A percentile compares a stretch with the other conserved stretches of the same genome.
Evolutionary conservation across 495 filamentous ascomycete genomes (phyloP).

Genomic region (Platismatia glauca): DNA sequence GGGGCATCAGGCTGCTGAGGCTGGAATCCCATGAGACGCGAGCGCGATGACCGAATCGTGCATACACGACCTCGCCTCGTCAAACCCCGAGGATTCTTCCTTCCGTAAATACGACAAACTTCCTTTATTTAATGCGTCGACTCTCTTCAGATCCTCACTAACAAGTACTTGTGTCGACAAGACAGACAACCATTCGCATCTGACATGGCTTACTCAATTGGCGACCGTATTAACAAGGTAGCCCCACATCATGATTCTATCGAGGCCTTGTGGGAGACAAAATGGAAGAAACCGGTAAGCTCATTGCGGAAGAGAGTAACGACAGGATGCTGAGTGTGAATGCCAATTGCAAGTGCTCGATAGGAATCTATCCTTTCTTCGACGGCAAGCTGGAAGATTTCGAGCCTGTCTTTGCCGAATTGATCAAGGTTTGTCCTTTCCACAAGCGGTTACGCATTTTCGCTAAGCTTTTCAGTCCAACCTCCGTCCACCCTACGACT

Average conservation of each 20-base stretch:
- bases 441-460: constrained; percentile 36
- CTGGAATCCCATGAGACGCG: too few relatives aligned
- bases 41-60: too few relatives aligned
- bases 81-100: too few relatives aligned
- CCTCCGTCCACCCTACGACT: not conserved
- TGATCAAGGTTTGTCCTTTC: constrained; percentile 44
- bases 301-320: not conserved
- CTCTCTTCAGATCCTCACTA: too few relatives aligned
- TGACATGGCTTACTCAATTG: not conserved
- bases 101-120: too few relatives aligned
- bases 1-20: too few relatives aligned
- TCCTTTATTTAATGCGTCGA: too few relatives aligned
- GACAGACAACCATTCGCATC: too few relatives aligned
- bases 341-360: not conserved
- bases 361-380: constrained; percentile 68
- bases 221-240: not conserved
- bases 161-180: too few relatives aligned
- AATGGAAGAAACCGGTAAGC: constrained; percentile 64
- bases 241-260: constrained; percentile 57
- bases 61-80: too few relatives aligned
- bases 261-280: constrained; percentile 68
- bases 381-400: constrained; percentile 64
- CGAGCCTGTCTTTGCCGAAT: constrained; percentile 54
- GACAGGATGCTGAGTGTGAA: not conserved
- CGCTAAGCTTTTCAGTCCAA: constrained; percentile 41